Percentiles rank a stretch among this genome's conserved stretches.
These are phyloP conservation scores for Trifolium fragiferum DNA, from an alignment of 306 rosid species.

Conservation along the genomic window DNA sequence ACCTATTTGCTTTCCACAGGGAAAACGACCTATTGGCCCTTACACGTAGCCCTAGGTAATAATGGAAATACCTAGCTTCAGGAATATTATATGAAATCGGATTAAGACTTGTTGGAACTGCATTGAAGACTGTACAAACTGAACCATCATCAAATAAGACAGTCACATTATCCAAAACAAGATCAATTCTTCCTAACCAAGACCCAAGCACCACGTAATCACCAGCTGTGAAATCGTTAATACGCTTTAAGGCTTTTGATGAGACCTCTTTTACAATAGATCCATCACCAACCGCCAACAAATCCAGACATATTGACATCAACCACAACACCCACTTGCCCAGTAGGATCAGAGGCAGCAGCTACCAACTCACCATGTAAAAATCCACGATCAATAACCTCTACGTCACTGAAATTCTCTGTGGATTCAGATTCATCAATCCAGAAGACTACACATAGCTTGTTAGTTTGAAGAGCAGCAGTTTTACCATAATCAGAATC, in stretches of 20 bases:
- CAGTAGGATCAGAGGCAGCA: slow-evolving; percentile 79
- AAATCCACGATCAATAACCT: slow-evolving; percentile 85
- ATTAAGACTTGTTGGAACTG: slow-evolving; percentile 86
- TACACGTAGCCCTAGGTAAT: slow-evolving; percentile 97
- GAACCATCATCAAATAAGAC: slow-evolving; percentile 97
- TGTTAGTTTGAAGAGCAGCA: slow-evolving; percentile 69
- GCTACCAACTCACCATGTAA: slow-evolving; percentile 96
- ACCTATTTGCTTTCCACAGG: slow-evolving; percentile 88
- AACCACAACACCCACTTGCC: slow-evolving; percentile 97
- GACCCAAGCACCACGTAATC: slow-evolving; percentile 96
- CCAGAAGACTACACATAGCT: slow-evolving; percentile 91
- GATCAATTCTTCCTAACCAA: slow-evolving; percentile 95
- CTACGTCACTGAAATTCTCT: slow-evolving; percentile 60
- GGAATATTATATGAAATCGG: slow-evolving; percentile 81
- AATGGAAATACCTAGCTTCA: slow-evolving; percentile 90
- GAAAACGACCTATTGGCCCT: slow-evolving; percentile 93
- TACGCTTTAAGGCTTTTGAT: slow-evolving; percentile 76
- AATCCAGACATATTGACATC: slow-evolving; percentile 81
- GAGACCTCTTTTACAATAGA: slow-evolving; percentile 70
- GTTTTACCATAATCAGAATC: slow-evolving; percentile 63
- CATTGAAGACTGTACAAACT: slow-evolving; percentile 85
- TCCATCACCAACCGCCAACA: slow-evolving; percentile 64
- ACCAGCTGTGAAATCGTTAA: slow-evolving; percentile 90
- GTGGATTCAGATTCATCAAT: slow-evolving; percentile 81
- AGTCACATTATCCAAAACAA: slow-evolving; percentile 93